Conservation (phyloP, 345 rosid genomes). For the Arabis alpina region DNA sequence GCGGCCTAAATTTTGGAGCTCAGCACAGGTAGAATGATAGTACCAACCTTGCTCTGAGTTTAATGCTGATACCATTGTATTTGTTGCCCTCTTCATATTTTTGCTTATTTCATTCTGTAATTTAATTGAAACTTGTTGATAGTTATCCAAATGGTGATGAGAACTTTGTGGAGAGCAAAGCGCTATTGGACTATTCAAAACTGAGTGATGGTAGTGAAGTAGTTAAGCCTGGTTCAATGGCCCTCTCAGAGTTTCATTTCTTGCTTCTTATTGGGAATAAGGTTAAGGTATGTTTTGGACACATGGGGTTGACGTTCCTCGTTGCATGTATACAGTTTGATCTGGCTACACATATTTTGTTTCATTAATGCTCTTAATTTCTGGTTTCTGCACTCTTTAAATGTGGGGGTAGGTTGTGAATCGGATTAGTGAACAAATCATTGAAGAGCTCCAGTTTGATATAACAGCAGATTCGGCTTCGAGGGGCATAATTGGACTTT, state of each 20-base stretch:
- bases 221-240: conserved; percentile 85
- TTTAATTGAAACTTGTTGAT: conserved; percentile 39
- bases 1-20: conserved; percentile 94
- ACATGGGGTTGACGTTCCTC: conserved; percentile 16
- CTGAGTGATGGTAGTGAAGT: conserved; percentile 72
- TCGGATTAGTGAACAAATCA: conserved; percentile 93
- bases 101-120: conserved; percentile 21
- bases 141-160: conserved; percentile 92
- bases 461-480: conserved; percentile 79
- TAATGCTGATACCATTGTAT: conserved; percentile 33
- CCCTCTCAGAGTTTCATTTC: conserved; percentile 95
- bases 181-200: conserved; percentile 81
- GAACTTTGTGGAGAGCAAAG: conserved; percentile 98
- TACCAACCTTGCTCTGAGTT: conserved; percentile 17
- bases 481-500: conserved; percentile 89
- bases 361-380: conserved; percentile 35
- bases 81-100: conserved; percentile 17
- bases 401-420: conserved; percentile 75
- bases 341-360: conserved; percentile 21
- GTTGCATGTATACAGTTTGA: conserved; percentile 13
- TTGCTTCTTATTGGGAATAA: conserved; percentile 91
- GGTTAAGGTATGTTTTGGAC: conserved; percentile 78
- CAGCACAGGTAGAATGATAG: conserved; percentile 69
- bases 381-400: conserved; percentile 33
- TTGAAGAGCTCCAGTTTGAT: conserved; percentile 99